A percentile compares a stretch with the other conserved stretches of the same genome.
Evolutionary conservation across 2,329 filamentous ascomycete species (phyloP).

Genomic region (Nemania diffusa): DNA sequence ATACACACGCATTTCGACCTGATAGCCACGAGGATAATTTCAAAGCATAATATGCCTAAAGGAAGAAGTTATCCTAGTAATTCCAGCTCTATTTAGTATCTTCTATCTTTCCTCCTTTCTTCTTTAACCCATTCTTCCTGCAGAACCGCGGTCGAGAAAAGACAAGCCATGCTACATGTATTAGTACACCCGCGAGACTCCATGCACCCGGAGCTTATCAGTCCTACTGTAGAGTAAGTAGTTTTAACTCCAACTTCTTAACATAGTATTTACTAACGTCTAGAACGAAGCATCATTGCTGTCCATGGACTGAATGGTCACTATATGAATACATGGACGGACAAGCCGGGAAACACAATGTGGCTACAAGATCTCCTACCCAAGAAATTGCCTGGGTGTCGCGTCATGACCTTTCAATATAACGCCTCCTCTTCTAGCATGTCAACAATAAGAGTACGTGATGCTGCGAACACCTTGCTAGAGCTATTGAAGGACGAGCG

Average conservation of each 20-base stretch:
- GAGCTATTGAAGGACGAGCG: background rate
- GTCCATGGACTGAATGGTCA: conserved; percentile 21
- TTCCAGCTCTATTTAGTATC: no score
- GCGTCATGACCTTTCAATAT: conserved; percentile 12
- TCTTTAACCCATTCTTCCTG: background rate
- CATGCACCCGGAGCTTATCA: background rate
- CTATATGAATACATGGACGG: conserved; percentile 12
- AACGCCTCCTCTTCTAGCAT: conserved; percentile 6
- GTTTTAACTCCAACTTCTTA: background rate
- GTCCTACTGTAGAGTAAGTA: conserved; percentile 4
- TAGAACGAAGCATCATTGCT: conserved; percentile 1
- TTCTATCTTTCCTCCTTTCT: background rate
- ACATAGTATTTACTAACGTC: background rate
- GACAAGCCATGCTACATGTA: background rate
- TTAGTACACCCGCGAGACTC: background rate
- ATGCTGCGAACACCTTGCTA: background rate
- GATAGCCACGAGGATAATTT: background rate
- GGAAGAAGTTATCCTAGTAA: no score
- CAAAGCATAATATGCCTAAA: no score
- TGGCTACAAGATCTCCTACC: conserved; percentile 17
- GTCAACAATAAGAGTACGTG: conserved; percentile 1
- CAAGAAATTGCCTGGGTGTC: conserved; percentile 3
- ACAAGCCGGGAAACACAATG: background rate
- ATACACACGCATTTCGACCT: background rate
- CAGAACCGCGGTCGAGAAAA: background rate